These are phyloP conservation scores for Lasiodiplodia citricola DNA, from an alignment of 2,329 filamentous ascomycete genomes.

Conservation along the genomic window DNA sequence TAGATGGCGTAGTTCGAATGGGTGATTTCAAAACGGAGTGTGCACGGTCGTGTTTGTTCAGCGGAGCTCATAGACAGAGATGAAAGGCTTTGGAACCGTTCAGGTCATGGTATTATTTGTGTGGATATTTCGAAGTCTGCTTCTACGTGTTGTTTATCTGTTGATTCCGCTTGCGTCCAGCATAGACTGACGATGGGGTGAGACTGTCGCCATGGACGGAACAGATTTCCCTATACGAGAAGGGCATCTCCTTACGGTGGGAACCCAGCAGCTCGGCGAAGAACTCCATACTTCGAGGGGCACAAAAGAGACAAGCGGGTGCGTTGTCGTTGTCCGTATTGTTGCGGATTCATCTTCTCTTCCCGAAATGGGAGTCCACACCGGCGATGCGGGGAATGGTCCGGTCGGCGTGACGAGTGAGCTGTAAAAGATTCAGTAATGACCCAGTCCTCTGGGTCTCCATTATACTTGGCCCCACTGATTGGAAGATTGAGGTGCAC, in stretches of 20 bases:
- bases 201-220: background rate
- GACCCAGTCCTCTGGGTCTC: background rate
- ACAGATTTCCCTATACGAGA: background rate
- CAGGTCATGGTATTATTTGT: too few relatives aligned
- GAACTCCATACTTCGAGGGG: too few relatives aligned
- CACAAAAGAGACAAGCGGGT: background rate
- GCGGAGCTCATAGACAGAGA: too few relatives aligned
- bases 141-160: background rate
- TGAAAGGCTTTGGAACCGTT: too few relatives aligned
- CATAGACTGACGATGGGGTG: background rate
- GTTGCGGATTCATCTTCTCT: background rate
- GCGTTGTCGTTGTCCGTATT: background rate
- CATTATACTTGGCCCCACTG: background rate
- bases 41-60: background rate
- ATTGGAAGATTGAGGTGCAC: background rate
- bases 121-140: background rate
- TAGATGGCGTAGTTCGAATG: background rate
- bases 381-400: background rate
- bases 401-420: too few relatives aligned
- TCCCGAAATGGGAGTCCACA: background rate
- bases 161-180: background rate
- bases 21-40: too few relatives aligned
- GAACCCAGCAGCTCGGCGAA: background rate
- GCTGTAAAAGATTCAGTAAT: background rate
- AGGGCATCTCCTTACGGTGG: background rate